Evolutionary conservation across 2,329 filamentous ascomycete genomes (phyloP).

Genomic region (Calycina herbarum): DNA sequence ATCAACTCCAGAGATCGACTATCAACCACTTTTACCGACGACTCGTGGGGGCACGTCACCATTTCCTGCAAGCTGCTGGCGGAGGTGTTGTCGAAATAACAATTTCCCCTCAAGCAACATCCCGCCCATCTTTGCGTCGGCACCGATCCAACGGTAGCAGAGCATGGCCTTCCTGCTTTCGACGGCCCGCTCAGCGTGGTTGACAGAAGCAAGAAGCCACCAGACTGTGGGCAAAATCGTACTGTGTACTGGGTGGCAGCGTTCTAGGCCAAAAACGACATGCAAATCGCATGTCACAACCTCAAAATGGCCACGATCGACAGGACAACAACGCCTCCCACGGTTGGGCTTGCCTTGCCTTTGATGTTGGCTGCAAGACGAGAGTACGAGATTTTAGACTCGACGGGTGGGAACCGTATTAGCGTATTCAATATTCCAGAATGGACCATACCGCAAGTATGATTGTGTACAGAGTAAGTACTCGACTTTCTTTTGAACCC

Average conservation of each 20-base stretch:
- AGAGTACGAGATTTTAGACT: not conserved
- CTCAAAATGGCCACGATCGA: slow-evolving; percentile 8
- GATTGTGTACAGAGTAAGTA: not conserved
- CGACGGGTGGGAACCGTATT: not conserved
- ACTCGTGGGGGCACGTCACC: slow-evolving; percentile 4
- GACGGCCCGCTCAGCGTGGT: slow-evolving; percentile 28
- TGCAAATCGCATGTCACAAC: slow-evolving; percentile 3
- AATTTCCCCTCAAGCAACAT: slow-evolving; percentile 19
- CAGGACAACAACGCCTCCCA: slow-evolving; percentile 26
- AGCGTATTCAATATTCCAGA: not conserved
- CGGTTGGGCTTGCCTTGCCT: slow-evolving; percentile 16
- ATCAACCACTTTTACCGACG: not conserved
- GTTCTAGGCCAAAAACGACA: slow-evolving; percentile 20
- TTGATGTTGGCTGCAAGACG: not conserved
- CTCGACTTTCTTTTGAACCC: too few relatives aligned
- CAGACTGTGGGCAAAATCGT: slow-evolving; percentile 21
- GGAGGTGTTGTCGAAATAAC: slow-evolving; percentile 6
- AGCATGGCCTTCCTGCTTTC: slow-evolving; percentile 18
- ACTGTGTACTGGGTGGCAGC: slow-evolving; percentile 18
- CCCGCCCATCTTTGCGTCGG: slow-evolving; percentile 24
- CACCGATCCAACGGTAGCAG: slow-evolving; percentile 27
- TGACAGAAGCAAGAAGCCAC: slow-evolving; percentile 23
- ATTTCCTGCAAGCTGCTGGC: slow-evolving; percentile 1
- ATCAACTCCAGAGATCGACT: not conserved
- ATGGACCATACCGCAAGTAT: not conserved